A percentile compares a stretch with the other conserved stretches of the same genome.
Conservation (phyloP, 1,139 yeast genomes). For the Protomyces macrosporus region DNA sequence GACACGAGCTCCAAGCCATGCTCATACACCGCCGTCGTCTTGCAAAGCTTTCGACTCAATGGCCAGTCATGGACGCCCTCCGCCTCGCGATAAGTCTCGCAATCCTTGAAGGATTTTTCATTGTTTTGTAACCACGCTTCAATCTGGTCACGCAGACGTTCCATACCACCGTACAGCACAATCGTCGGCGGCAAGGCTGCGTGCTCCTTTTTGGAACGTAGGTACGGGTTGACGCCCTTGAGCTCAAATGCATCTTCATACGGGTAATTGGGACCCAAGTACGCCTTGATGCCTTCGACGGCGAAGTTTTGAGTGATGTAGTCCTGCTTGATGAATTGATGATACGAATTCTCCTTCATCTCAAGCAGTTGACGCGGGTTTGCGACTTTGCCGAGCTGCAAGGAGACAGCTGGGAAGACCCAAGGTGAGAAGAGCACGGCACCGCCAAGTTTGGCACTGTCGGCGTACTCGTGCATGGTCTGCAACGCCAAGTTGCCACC, state of each 20-base stretch:
- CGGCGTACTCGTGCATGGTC: conserved; percentile 8
- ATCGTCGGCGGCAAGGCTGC: conserved; percentile 1
- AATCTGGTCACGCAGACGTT: conserved; percentile 3
- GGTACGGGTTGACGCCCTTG: conserved; percentile 7
- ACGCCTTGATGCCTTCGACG: conserved; percentile 6
- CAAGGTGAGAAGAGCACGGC: conserved; percentile 21
- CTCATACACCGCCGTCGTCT: neutral
- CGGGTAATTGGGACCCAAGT: neutral
- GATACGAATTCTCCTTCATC: neutral
- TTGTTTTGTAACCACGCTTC: neutral
- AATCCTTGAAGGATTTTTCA: neutral
- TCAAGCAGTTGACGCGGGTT: neutral
- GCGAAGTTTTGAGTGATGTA: conserved; percentile 5
- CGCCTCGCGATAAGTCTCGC: neutral
- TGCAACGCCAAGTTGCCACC: conserved; percentile 18
- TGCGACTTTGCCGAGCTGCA: neutral
- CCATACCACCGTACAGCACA: conserved; percentile 8
- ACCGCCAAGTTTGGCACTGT: conserved; percentile 4
- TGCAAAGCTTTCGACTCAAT: neutral
- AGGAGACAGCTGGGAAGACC: conserved; percentile 10
- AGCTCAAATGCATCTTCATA: conserved; percentile 4
- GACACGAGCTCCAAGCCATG: conserved; percentile 7
- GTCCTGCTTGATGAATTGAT: neutral
- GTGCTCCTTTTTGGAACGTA: conserved; percentile 5
- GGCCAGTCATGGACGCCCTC: conserved; percentile 23